Conservation (phyloP, 495 filamentous ascomycete species). For the Collariella sp. region DNA sequence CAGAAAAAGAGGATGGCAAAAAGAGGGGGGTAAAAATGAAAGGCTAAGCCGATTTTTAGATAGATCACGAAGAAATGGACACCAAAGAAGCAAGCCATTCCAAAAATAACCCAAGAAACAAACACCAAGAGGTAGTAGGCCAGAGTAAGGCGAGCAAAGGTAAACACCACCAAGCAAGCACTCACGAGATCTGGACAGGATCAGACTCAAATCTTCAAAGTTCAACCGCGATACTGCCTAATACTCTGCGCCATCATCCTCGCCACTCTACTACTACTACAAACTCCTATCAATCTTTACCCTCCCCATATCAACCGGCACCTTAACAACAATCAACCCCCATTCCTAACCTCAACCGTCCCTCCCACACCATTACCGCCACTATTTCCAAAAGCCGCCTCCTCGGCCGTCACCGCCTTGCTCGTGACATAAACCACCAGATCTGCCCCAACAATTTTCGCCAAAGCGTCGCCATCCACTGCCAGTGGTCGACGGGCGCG, state of each 20-base stretch:
- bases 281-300: slow-evolving; percentile 19
- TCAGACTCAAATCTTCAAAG: too few species aligned
- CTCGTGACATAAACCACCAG: slow-evolving; percentile 63
- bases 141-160: too few species aligned
- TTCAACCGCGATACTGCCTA: too few species aligned
- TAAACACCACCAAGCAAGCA: too few species aligned
- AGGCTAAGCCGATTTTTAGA: too few species aligned
- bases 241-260: slow-evolving; percentile 60
- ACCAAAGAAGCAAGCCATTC: too few species aligned
- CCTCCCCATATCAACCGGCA: slow-evolving; percentile 6
- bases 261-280: slow-evolving; percentile 56
- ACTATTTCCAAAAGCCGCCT: not conserved
- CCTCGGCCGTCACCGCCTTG: slow-evolving; percentile 1
- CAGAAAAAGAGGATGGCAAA: too few species aligned
- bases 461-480: slow-evolving; percentile 96
- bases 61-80: too few species aligned
- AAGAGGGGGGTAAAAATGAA: too few species aligned
- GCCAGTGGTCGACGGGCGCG: slow-evolving; percentile 84
- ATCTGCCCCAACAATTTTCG: slow-evolving; percentile 80
- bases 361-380: slow-evolving; percentile 11
- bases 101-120: too few species aligned
- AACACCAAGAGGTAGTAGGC: too few species aligned
- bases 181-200: too few species aligned
- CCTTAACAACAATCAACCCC: slow-evolving; percentile 32
- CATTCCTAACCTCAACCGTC: slow-evolving; percentile 46